These are phyloP conservation scores for Saksenaea oblongispora DNA, from an alignment of 371 early-diverging fungal genomes.

Conservation along the genomic window DNA sequence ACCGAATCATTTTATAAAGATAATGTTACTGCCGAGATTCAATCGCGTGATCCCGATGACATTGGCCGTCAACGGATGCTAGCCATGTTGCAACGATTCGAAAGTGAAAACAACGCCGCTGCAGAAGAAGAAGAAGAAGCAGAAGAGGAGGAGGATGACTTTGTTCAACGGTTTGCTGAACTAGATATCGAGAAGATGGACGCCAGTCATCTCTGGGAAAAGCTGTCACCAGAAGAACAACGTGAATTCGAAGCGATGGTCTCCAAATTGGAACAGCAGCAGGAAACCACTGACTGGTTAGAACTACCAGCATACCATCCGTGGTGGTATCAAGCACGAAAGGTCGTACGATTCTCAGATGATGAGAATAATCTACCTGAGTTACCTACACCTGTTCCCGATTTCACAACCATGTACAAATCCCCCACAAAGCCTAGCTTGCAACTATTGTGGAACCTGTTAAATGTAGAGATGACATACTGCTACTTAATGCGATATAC, in stretches of 20 bases:
- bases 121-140: slow-evolving; percentile 21
- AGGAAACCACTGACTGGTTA: slow-evolving; percentile 3
- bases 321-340: slow-evolving; percentile 37
- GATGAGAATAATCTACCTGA: slow-evolving; percentile 4
- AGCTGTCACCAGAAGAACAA: slow-evolving; percentile 54
- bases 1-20: slow-evolving; percentile 71
- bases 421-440: slow-evolving; percentile 11
- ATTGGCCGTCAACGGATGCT: slow-evolving; percentile 56
- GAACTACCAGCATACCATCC: slow-evolving; percentile 31
- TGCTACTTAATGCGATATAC: slow-evolving; percentile 41
- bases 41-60: slow-evolving; percentile 39
- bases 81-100: slow-evolving; percentile 54
- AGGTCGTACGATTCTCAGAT: slow-evolving; percentile 2
- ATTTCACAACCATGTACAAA: slow-evolving; percentile 21
- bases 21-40: slow-evolving; percentile 60
- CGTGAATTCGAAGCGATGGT: slow-evolving; percentile 48
- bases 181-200: slow-evolving; percentile 58
- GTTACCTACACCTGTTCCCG: slow-evolving; percentile 17
- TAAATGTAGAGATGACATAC: slow-evolving; percentile 31
- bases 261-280: slow-evolving; percentile 3
- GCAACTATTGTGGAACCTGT: slow-evolving; percentile 27
- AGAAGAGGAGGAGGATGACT: slow-evolving; percentile 40
- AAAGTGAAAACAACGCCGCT: slow-evolving; percentile 36
- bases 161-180: slow-evolving; percentile 46
- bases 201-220: slow-evolving; percentile 52